These are phyloP conservation scores for Plasmodium yoelii DNA, from an alignment of 169 alveolate species.

Conservation along the genomic window DNA sequence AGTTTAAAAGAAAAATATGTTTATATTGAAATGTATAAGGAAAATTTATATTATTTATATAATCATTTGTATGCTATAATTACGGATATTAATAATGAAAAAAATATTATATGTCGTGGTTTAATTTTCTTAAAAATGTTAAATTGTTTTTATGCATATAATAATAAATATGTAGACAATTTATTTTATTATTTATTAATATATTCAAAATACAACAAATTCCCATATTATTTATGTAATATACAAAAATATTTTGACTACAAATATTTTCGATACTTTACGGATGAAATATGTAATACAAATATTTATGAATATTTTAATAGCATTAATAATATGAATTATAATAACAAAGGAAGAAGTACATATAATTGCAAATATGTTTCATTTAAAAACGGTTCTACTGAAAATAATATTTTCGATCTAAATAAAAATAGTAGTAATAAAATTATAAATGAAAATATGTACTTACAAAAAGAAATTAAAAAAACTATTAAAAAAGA, in stretches of 20 bases:
- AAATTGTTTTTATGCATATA: slow-evolving; percentile 48
- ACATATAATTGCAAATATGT: background rate
- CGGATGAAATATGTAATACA: slow-evolving; percentile 4
- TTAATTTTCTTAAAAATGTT: slow-evolving; percentile 26
- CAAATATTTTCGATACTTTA: slow-evolving; percentile 35
- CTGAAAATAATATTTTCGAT: background rate
- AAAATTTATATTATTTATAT: slow-evolving; percentile 36
- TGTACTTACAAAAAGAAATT: slow-evolving; percentile 27
- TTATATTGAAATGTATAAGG: slow-evolving; percentile 33
- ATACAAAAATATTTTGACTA: slow-evolving; percentile 56
- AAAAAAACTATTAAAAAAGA: slow-evolving; percentile 53
- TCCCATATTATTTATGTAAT: slow-evolving; percentile 47
- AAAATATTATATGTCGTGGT: slow-evolving; percentile 62
- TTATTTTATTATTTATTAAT: slow-evolving; percentile 61
- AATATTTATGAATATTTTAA: background rate
- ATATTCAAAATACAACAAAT: slow-evolving; percentile 57
- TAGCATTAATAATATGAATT: too few relatives aligned
- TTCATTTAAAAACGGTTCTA: background rate
- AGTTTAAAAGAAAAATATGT: slow-evolving; percentile 28
- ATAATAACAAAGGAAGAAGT: background rate
- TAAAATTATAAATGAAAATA: slow-evolving; percentile 22
- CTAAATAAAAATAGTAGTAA: slow-evolving; percentile 1
- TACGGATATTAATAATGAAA: slow-evolving; percentile 58
- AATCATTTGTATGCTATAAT: slow-evolving; percentile 49
- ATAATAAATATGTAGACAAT: slow-evolving; percentile 36